phyloP scores from a whole-genome alignment of 176 grass and related monocot genomes.

The Ensete glaucum region DNA sequence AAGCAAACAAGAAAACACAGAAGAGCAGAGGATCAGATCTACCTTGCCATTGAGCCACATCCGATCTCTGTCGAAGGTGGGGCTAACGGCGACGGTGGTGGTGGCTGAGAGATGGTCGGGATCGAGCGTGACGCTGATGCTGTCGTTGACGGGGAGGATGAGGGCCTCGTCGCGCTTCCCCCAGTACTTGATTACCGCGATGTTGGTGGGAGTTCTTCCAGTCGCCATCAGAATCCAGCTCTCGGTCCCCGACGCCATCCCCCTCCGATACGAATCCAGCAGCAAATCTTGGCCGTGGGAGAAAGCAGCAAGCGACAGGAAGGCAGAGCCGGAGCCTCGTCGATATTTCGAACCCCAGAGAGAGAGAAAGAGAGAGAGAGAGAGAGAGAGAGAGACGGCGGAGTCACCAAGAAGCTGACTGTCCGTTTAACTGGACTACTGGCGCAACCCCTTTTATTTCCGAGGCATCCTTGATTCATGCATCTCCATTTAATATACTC shows the following conservation, averaged over 20 bases:
- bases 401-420: no score
- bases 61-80: constrained; percentile 63
- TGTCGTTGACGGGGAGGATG: constrained; percentile 89
- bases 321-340: no score
- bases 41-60: constrained; percentile 99
- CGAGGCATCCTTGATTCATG: no score
- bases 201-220: constrained; percentile 84
- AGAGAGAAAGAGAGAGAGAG: no score
- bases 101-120: constrained; percentile 91
- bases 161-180: constrained; percentile 92
- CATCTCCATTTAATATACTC: no score
- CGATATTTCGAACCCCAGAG: no score
- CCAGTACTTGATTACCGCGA: constrained; percentile 98
- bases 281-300: no score
- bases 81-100: constrained; percentile 86
- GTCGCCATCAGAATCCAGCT: constrained; percentile 85
- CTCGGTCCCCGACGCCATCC: constrained; percentile 20
- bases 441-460: no score
- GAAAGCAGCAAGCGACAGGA: no score
- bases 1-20: no score
- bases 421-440: no score
- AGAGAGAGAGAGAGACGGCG: no score
- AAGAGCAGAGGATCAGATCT: background rate
- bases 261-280: background rate
- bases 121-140: constrained; percentile 94